Conservation (phyloP, 2,329 filamentous ascomycete genomes). For the Dactylellina haptotyla region DNA sequence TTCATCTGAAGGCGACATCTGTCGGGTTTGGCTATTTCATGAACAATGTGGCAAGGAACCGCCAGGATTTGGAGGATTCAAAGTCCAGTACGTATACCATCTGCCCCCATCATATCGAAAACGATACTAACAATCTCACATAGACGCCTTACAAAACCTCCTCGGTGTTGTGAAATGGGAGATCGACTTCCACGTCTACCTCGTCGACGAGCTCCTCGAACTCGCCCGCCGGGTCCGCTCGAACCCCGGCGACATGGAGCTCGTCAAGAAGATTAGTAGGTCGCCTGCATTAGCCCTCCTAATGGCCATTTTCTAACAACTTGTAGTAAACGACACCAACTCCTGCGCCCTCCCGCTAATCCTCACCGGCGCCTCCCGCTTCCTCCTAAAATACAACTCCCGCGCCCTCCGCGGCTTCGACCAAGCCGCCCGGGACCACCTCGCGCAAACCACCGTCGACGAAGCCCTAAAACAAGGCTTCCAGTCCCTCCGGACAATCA, state of each 20-base stretch:
- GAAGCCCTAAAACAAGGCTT: conserved; percentile 48
- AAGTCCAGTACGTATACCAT: conserved; percentile 41
- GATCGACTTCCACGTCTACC: conserved; percentile 57
- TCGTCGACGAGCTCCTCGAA: conserved; percentile 58
- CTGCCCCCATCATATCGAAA: conserved; percentile 9
- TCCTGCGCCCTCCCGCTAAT: conserved; percentile 57
- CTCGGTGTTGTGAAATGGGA: conserved; percentile 57
- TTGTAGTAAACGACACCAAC: conserved; percentile 56
- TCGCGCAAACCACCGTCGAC: conserved; percentile 51
- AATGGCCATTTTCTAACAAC: not conserved
- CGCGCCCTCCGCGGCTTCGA: conserved; percentile 57
- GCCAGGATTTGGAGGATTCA: conserved; percentile 46
- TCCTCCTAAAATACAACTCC: conserved; percentile 58
- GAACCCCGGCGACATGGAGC: conserved; percentile 54
- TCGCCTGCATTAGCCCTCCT: not conserved
- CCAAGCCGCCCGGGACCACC: conserved; percentile 56
- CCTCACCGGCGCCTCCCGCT: conserved; percentile 57
- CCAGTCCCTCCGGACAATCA: conserved; percentile 51
- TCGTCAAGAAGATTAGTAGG: conserved; percentile 56
- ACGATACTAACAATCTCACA: not conserved
- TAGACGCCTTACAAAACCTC: conserved; percentile 57
- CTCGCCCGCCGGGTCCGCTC: conserved; percentile 56
- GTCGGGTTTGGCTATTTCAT: conserved; percentile 58
- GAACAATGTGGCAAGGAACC: conserved; percentile 55
- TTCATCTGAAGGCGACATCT: conserved; percentile 57